Conservation (phyloP, 139 green algal genomes). For the Chlamydomonas incerta region DNA sequence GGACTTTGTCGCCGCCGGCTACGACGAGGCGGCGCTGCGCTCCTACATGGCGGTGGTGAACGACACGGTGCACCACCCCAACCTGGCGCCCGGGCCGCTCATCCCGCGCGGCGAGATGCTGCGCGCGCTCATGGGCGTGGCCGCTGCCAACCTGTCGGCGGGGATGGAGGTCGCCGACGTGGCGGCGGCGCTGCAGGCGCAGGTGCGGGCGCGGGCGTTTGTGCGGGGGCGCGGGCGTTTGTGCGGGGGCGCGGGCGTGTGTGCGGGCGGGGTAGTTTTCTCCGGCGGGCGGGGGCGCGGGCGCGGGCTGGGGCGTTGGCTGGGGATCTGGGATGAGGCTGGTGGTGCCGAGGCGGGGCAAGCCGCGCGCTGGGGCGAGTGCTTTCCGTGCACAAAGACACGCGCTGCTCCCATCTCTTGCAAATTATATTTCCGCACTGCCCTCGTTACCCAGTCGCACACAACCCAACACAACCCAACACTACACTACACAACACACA, state of each 20-base stretch:
- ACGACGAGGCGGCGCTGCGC: background rate
- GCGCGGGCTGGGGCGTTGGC: no score
- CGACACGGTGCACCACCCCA: conserved; percentile 8
- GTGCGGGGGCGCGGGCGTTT: background rate
- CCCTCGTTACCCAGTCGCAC: no score
- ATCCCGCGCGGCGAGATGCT: conserved; percentile 32
- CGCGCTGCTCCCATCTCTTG: no score
- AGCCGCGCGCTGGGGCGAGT: no score
- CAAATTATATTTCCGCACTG: no score
- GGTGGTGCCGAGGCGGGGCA: no score
- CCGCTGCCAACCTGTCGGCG: conserved; percentile 6
- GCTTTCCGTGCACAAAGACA: no score
- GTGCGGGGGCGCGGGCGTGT: background rate
- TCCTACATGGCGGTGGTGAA: conserved; percentile 1
- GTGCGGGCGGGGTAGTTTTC: background rate
- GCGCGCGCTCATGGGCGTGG: background rate
- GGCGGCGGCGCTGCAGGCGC: background rate
- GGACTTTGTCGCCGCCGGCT: conserved; percentile 21
- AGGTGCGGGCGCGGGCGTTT: background rate
- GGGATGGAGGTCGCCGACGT: background rate
- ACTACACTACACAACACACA: no score
- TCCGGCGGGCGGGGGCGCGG: no score
- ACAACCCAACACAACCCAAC: no score
- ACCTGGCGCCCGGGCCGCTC: conserved; percentile 13
- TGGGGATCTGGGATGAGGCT: no score